A percentile compares a stretch with the other conserved stretches of the same genome.
Conservation (phyloP, 306 rosid genomes). For the Ormosia emarginata region DNA sequence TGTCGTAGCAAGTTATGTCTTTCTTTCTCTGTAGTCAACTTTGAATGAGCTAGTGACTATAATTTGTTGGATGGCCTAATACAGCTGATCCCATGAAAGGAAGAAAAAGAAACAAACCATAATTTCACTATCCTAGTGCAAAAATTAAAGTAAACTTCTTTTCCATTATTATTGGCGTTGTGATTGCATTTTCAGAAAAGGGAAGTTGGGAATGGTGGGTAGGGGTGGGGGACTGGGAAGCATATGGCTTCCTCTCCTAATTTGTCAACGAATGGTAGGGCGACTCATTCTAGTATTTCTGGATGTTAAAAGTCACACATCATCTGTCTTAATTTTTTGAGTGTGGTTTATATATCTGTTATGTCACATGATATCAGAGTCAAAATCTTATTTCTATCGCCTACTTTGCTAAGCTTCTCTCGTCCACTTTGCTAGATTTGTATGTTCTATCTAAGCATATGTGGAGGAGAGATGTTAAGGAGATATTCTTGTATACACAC, state of each 20-base stretch:
- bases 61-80: not conserved
- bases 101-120: no score
- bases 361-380: no score
- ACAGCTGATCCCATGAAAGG: not conserved
- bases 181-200: not conserved
- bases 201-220: not conserved
- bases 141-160: not conserved
- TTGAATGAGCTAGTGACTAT: not conserved
- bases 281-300: not conserved
- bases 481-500: no score
- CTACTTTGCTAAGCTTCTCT: no score
- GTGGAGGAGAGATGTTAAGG: no score
- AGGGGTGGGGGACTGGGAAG: not conserved
- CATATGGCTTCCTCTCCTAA: not conserved
- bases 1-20: not conserved
- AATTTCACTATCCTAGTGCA: not conserved
- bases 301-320: no score
- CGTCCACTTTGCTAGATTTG: no score
- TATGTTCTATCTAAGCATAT: no score
- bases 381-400: no score
- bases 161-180: not conserved
- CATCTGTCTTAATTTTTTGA: no score
- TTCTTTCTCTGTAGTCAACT: not conserved
- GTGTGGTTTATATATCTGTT: no score
- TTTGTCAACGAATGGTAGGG: not conserved